Conservation (phyloP, 2,329 filamentous ascomycete species). For the Didymella pomorum region DNA sequence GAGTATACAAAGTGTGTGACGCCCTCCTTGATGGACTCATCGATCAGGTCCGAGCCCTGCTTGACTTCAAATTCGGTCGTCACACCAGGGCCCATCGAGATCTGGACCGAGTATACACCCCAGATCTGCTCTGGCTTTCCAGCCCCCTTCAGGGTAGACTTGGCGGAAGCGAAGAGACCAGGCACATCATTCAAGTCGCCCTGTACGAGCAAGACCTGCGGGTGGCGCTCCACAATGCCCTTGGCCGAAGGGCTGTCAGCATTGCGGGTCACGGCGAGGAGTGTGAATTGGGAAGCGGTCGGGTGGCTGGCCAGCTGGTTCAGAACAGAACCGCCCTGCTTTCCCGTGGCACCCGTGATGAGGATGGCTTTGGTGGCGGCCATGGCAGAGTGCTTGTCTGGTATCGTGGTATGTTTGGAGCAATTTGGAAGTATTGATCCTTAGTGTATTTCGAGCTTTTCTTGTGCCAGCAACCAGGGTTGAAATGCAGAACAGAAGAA, state of each 20-base stretch:
- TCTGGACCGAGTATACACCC: constrained; percentile 70
- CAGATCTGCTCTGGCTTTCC: constrained; percentile 54
- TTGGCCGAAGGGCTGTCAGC: constrained; percentile 60
- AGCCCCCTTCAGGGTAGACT: constrained; percentile 47
- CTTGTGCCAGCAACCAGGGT: not conserved
- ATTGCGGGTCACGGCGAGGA: constrained; percentile 69
- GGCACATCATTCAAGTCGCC: constrained; percentile 64
- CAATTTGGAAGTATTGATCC: not conserved
- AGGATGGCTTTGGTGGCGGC: constrained; percentile 52
- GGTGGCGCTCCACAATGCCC: constrained; percentile 55
- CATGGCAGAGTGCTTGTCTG: constrained; percentile 32
- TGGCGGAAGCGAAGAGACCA: constrained; percentile 59
- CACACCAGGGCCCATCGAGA: constrained; percentile 54
- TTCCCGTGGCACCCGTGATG: constrained; percentile 57
- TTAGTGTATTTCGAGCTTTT: constrained; percentile 5
- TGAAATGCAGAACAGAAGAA: not conserved
- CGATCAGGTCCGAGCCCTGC: constrained; percentile 67
- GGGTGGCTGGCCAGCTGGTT: constrained; percentile 51
- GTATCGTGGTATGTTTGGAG: not conserved
- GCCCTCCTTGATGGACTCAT: constrained; percentile 63
- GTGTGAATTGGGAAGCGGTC: constrained; percentile 53
- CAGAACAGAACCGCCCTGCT: constrained; percentile 57
- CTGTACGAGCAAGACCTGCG: constrained; percentile 63
- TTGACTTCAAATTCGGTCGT: constrained; percentile 57
- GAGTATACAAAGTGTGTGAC: constrained; percentile 71